These are phyloP conservation scores for Suhomyces bribrorum DNA, from an alignment of 1,139 yeast species.

Conservation along the genomic window DNA sequence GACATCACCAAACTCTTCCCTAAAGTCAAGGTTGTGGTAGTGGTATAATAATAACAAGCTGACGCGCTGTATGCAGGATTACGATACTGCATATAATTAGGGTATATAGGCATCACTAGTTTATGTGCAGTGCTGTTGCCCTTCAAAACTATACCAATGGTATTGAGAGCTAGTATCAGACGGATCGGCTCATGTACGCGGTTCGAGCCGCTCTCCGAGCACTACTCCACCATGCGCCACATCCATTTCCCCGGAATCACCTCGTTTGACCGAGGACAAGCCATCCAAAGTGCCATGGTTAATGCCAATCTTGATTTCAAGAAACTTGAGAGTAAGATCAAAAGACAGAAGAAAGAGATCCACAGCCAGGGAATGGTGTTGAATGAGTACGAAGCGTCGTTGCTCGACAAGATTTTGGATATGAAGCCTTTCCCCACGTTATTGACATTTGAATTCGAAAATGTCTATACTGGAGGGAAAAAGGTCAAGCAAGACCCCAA, in stretches of 20 bases:
- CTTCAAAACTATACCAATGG: not conserved
- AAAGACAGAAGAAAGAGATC: slow-evolving; percentile 38
- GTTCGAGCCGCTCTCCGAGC: slow-evolving; percentile 35
- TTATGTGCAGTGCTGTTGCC: no score
- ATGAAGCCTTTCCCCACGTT: slow-evolving; percentile 65
- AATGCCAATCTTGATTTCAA: slow-evolving; percentile 65
- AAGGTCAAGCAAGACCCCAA: slow-evolving; percentile 59
- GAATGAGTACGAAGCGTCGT: slow-evolving; percentile 47
- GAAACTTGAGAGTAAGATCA: slow-evolving; percentile 51
- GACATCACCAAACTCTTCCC: no score
- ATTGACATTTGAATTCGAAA: slow-evolving; percentile 77
- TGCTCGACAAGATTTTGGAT: slow-evolving; percentile 45
- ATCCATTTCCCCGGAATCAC: slow-evolving; percentile 60
- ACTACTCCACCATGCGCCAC: slow-evolving; percentile 53
- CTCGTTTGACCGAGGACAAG: slow-evolving; percentile 59
- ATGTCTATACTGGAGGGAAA: slow-evolving; percentile 88
- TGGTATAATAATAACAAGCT: no score
- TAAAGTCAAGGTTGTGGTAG: no score
- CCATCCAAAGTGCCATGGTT: slow-evolving; percentile 62
- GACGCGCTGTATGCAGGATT: no score
- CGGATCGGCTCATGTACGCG: slow-evolving; percentile 17
- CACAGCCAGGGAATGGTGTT: slow-evolving; percentile 41
- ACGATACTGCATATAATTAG: no score
- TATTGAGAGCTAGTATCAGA: not conserved
- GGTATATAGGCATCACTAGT: no score